phyloP scores from a whole-genome alignment of 163 green algal species.

The Scenedesmus sp. region DNA sequence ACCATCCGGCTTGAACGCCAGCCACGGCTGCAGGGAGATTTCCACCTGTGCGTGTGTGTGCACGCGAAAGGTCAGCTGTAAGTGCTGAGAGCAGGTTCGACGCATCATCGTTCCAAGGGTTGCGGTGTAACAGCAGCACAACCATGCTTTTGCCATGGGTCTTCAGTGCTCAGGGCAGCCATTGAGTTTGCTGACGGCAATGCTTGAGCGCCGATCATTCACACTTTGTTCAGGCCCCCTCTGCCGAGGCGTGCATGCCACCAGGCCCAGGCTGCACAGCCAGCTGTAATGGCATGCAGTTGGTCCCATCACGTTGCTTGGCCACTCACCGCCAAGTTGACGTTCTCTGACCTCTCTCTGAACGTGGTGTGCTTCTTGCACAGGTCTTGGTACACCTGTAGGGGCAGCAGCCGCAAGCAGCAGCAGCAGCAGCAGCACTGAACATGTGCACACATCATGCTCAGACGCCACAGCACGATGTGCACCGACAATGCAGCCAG shows the following conservation, averaged over 20 bases:
- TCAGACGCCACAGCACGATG: not conserved
- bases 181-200: too few species aligned
- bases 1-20: constrained; percentile 94
- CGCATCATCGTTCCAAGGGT: too few species aligned
- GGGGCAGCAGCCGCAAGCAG: not conserved
- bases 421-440: constrained; percentile 11
- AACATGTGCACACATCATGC: not conserved
- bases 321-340: constrained; percentile 84
- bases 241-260: too few species aligned
- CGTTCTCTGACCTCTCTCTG: constrained; percentile 92
- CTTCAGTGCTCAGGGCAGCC: too few species aligned
- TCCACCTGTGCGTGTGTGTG: constrained; percentile 76
- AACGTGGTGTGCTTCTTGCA: constrained; percentile 95
- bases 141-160: too few species aligned
- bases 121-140: not conserved
- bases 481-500: too few species aligned
- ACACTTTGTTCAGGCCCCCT: not conserved
- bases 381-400: constrained; percentile 92
- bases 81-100: not conserved
- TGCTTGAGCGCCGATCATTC: too few species aligned
- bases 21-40: constrained; percentile 95
- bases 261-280: too few species aligned
- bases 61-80: too few species aligned
- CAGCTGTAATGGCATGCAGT: too few species aligned
- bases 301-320: not conserved